Conservation (phyloP, 352 stramenopile species). For the Phytopythium oedochilum region DNA sequence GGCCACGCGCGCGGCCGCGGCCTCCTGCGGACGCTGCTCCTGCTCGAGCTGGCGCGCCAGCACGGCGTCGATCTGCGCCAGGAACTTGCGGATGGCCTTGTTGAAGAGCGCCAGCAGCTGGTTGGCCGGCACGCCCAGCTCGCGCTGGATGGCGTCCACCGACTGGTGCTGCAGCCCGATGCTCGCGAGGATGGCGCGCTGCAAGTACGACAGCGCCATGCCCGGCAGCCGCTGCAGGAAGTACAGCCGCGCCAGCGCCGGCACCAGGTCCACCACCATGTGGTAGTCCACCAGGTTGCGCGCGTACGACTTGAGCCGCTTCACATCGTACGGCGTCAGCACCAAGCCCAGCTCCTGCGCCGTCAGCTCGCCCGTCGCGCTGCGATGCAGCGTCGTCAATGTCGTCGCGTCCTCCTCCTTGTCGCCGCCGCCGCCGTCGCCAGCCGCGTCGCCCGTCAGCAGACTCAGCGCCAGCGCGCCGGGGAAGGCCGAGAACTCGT, state of each 20-base stretch:
- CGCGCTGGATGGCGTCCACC: conserved; percentile 91
- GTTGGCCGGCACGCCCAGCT: conserved; percentile 94
- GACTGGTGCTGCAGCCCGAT: conserved; percentile 92
- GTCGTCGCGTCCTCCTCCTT: conserved; percentile 10
- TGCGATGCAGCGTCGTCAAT: conserved; percentile 37
- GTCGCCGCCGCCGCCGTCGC: conserved; percentile 11
- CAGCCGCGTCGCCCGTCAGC: conserved; percentile 64
- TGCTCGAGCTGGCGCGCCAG: conserved; percentile 83
- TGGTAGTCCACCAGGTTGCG: conserved; percentile 99
- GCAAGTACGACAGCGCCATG: conserved; percentile 94
- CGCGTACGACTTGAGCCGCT: conserved; percentile 97
- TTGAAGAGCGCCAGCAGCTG: conserved; percentile 98
- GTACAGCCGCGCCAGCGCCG: conserved; percentile 92
- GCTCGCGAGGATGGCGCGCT: conserved; percentile 94
- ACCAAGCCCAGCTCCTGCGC: conserved; percentile 89
- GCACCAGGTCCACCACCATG: conserved; percentile 98
- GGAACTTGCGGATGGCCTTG: conserved; percentile 92
- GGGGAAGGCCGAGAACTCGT: conserved; percentile 91
- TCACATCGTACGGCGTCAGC: conserved; percentile 96
- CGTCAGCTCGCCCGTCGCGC: conserved; percentile 71
- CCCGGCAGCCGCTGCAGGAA: conserved; percentile 93
- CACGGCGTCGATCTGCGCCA: conserved; percentile 70
- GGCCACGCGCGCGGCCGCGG: conserved; percentile 54
- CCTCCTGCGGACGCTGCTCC: conserved; percentile 36
- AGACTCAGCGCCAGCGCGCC: conserved; percentile 90